These are phyloP conservation scores for Conoideocrella luteorostrata DNA, from an alignment of 2,329 filamentous ascomycete genomes.

Conservation along the genomic window DNA sequence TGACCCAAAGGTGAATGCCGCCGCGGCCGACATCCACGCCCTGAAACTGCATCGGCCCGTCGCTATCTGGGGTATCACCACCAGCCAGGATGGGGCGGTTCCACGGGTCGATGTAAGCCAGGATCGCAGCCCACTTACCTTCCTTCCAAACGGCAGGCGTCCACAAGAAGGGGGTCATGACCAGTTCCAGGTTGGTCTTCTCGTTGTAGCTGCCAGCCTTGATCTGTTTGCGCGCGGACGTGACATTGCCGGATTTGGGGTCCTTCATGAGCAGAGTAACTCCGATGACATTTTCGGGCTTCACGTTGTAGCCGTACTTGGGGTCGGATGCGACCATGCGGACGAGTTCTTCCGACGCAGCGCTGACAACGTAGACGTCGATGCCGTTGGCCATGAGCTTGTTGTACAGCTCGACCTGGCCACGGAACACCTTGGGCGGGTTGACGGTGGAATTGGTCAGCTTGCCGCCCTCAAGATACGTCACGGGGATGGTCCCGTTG, in stretches of 20 bases:
- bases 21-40: slow-evolving; percentile 35
- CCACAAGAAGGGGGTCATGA: slow-evolving; percentile 35
- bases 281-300: slow-evolving; percentile 36
- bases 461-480: slow-evolving; percentile 28
- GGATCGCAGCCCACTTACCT: slow-evolving; percentile 37
- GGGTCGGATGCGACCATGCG: slow-evolving; percentile 39
- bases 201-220: slow-evolving; percentile 27
- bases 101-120: slow-evolving; percentile 37
- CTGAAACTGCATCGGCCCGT: slow-evolving; percentile 38
- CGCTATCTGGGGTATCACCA: slow-evolving; percentile 37
- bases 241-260: slow-evolving; percentile 21
- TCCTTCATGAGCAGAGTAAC: slow-evolving; percentile 32
- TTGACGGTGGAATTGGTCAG: slow-evolving; percentile 21
- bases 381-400: slow-evolving; percentile 36
- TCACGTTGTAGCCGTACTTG: slow-evolving; percentile 39
- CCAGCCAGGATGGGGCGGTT: slow-evolving; percentile 34
- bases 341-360: slow-evolving; percentile 37
- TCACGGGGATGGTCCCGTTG: slow-evolving; percentile 28
- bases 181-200: slow-evolving; percentile 30
- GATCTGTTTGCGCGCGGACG: slow-evolving; percentile 34
- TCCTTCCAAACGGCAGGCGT: slow-evolving; percentile 37
- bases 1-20: slow-evolving; percentile 35
- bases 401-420: slow-evolving; percentile 38
- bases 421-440: slow-evolving; percentile 30
- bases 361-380: slow-evolving; percentile 35